Conservation (phyloP, 2,329 filamentous ascomycete genomes). For the Aureobasidium sp. region DNA sequence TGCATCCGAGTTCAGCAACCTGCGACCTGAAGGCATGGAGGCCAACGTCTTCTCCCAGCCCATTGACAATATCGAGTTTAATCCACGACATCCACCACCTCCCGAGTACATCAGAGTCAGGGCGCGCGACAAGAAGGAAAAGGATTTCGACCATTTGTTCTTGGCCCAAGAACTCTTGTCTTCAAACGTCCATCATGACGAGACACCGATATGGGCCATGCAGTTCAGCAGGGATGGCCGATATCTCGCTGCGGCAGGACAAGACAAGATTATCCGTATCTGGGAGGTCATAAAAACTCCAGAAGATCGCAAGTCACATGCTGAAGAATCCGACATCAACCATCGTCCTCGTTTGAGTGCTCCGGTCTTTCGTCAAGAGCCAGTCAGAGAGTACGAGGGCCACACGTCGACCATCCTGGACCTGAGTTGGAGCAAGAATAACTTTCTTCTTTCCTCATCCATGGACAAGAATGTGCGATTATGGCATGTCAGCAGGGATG, state of each 20-base stretch:
- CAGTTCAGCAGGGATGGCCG: conserved; percentile 90
- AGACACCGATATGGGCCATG: conserved; percentile 73
- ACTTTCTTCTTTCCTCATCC: conserved; percentile 88
- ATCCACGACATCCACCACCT: conserved; percentile 80
- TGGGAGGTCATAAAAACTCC: conserved; percentile 81
- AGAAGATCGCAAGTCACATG: conserved; percentile 61
- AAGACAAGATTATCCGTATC: conserved; percentile 76
- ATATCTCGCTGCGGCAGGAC: conserved; percentile 86
- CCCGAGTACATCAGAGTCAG: conserved; percentile 86
- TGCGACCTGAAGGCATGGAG: conserved; percentile 71
- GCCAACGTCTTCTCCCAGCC: conserved; percentile 75
- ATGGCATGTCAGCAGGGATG: conserved; percentile 80
- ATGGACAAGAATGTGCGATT: conserved; percentile 97
- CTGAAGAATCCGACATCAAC: conserved; percentile 50
- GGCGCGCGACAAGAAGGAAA: conserved; percentile 69
- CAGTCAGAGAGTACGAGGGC: conserved; percentile 70
- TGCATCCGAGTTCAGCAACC: conserved; percentile 38
- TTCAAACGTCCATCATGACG: conserved; percentile 18
- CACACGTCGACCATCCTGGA: conserved; percentile 84
- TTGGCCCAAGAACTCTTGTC: conserved; percentile 79
- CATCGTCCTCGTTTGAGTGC: conserved; percentile 60
- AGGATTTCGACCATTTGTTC: conserved; percentile 81
- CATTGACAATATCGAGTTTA: conserved; percentile 65
- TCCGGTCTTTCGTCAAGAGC: conserved; percentile 78
- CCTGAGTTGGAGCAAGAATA: conserved; percentile 98